A percentile compares a stretch with the other conserved stretches of the same genome.
Evolutionary conservation across 1,284 basidiomycete species (phyloP).

Genomic region (Leccinum solheimii): DNA sequence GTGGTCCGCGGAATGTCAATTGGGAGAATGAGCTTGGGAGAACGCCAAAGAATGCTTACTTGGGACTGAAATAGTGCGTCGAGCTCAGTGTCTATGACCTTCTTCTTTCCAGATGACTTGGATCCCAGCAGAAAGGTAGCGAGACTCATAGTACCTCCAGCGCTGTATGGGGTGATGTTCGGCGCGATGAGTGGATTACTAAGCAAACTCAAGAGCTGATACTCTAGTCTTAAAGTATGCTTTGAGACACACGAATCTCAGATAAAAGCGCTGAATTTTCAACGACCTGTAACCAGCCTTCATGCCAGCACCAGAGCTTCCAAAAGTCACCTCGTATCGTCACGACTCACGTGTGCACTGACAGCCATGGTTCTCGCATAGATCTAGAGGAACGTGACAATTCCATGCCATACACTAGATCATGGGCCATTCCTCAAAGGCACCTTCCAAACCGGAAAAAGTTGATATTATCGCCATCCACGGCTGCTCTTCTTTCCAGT

Average conservation of each 20-base stretch:
- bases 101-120: slow-evolving; percentile 24
- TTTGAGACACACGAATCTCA: too few species aligned
- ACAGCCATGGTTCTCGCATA: background rate
- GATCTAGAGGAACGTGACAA: background rate
- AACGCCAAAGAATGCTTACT: slow-evolving; percentile 13
- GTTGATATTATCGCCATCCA: slow-evolving; percentile 86
- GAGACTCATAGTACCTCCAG: slow-evolving; percentile 26
- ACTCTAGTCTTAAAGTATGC: too few species aligned
- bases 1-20: background rate
- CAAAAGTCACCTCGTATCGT: background rate
- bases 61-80: slow-evolving; percentile 28
- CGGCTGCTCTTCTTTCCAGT: slow-evolving; percentile 88
- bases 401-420: slow-evolving; percentile 10
- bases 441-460: slow-evolving; percentile 86
- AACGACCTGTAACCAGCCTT: background rate
- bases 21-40: background rate
- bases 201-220: slow-evolving; percentile 1
- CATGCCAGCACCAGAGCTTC: background rate
- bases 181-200: slow-evolving; percentile 3
- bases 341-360: too few species aligned
- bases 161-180: too few species aligned
- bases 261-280: too few species aligned
- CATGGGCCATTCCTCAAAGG: slow-evolving; percentile 79
- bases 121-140: slow-evolving; percentile 27
- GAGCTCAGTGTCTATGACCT: slow-evolving; percentile 28